Base-by-base conservation (phyloP, 768 basidiomycete genomes). In the Termitomyces bulborhizus region DNA sequence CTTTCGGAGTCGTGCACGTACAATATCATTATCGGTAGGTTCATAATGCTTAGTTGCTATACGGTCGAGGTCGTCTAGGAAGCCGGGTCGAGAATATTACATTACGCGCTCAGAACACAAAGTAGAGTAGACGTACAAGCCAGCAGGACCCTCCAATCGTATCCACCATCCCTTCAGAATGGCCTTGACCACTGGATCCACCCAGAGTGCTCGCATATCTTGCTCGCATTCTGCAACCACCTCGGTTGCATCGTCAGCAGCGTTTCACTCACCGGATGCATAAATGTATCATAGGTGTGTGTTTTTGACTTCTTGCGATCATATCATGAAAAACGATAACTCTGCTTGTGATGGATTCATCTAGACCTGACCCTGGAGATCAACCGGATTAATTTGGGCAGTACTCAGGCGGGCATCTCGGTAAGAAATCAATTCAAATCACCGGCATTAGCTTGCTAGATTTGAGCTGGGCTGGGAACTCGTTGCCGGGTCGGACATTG, bases 1-100 rank as follows among this genome's bases (percentile, higher is more conserved):
- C 21, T 88, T 89, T 2, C 85, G 77, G 6, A 89, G 71, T 34
- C 88, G 76, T 0, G 87, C 85, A 24, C 85, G 80, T 4, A 88
- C 77, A 44, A 88, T 79, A 59, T 89, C 86, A 53, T 82, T 81
- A 71, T 75, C 68, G 4, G 69, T 61, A 1, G 88, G 88, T 48
- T 77, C 74, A 69, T 88, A 90, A 0, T 71, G 67, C 3, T 71
- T 63, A 4, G 69, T 72, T 0, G 83, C 80, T 12, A 90, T 80
- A 12, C 88, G 75, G 31, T 76, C 75, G 0, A 86, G 71, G 56
- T 90, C 86, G 54, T 87, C 77, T 32, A 90, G 65, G 69, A 90
- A 90, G 70, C 85, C 86, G 51, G 26, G 27, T 31, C 46, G 52
- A 31, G n/a, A 26, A 48, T 1, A 53, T 41, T 11, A 44, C 36